Conservation (phyloP, 2,329 filamentous ascomycete genomes). For the Botryotinia calthae region DNA sequence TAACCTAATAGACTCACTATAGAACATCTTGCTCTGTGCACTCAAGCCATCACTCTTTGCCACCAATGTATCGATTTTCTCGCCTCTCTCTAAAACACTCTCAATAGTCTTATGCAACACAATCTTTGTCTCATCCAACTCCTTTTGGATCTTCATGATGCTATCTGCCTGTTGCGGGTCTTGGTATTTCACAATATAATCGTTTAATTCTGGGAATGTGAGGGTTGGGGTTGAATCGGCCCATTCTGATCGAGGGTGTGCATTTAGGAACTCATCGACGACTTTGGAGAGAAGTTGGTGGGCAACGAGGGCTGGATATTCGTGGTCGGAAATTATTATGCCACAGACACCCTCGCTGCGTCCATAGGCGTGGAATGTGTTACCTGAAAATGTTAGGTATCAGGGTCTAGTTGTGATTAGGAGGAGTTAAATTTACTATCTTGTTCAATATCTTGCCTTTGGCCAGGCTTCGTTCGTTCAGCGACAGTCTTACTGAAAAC, state of each 20-base stretch:
- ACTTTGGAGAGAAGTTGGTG: slow-evolving; percentile 86
- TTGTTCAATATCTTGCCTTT: slow-evolving; percentile 82
- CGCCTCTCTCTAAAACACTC: slow-evolving; percentile 80
- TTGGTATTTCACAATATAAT: slow-evolving; percentile 63
- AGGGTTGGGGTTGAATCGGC: slow-evolving; percentile 53
- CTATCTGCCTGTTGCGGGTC: slow-evolving; percentile 86
- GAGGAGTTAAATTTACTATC: slow-evolving; percentile 51
- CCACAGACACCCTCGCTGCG: slow-evolving; percentile 72
- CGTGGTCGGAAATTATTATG: slow-evolving; percentile 73
- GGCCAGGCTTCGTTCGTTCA: slow-evolving; percentile 75
- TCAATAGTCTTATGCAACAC: slow-evolving; percentile 96
- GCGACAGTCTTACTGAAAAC: slow-evolving; percentile 86
- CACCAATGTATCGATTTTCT: slow-evolving; percentile 94
- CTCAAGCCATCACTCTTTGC: slow-evolving; percentile 90
- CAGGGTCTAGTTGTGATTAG: not conserved
- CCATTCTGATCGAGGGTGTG: slow-evolving; percentile 70
- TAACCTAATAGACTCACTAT: slow-evolving; percentile 55
- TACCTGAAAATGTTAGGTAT: slow-evolving; percentile 46
- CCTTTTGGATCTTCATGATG: slow-evolving; percentile 93
- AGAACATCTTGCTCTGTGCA: slow-evolving; percentile 96
- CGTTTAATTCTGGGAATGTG: slow-evolving; percentile 70
- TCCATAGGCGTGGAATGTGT: slow-evolving; percentile 76
- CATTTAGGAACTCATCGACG: slow-evolving; percentile 79
- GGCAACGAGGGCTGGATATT: slow-evolving; percentile 75
- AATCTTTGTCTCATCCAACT: slow-evolving; percentile 97